phyloP scores from a whole-genome alignment of 768 basidiomycete species.

The Boletus sp. region DNA sequence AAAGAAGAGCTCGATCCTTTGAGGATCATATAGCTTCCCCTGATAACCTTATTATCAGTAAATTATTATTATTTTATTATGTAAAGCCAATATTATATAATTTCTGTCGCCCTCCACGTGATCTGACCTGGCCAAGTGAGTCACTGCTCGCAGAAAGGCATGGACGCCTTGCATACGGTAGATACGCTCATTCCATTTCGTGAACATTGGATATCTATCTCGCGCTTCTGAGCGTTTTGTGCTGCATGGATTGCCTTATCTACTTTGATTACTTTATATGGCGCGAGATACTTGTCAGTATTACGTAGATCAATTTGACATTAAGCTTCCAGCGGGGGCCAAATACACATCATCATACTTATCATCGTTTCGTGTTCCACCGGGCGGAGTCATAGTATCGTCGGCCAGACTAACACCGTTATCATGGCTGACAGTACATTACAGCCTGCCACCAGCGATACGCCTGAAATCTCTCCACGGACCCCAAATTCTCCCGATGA shows the following conservation, averaged over 20 bases:
- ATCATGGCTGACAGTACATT: conserved; percentile 18
- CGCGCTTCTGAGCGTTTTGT: not conserved
- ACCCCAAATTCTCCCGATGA: not conserved
- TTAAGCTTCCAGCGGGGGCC: not conserved
- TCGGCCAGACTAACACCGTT: not conserved
- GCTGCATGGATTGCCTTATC: not conserved
- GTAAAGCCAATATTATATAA: conserved; percentile 15
- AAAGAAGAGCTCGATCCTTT: conserved; percentile 29
- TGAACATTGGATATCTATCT: no score
- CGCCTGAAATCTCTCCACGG: not conserved
- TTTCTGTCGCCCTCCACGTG: not conserved
- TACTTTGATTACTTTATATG: not conserved
- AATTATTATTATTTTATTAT: conserved; percentile 5
- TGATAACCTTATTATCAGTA: conserved; percentile 23
- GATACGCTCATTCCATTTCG: not conserved
- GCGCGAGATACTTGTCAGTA: no score
- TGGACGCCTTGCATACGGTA: no score
- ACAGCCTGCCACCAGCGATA: not conserved
- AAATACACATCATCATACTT: conserved; percentile 16
- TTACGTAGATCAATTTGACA: not conserved
- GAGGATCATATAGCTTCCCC: conserved; percentile 21
- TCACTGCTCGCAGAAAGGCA: no score
- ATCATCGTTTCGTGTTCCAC: conserved; percentile 3
- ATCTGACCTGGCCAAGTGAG: no score
- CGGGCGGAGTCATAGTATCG: not conserved